Percentiles rank a stretch among this genome's conserved stretches.
These are phyloP conservation scores for Serendipita sp. DNA, from an alignment of 768 basidiomycete species.

Conservation along the genomic window DNA sequence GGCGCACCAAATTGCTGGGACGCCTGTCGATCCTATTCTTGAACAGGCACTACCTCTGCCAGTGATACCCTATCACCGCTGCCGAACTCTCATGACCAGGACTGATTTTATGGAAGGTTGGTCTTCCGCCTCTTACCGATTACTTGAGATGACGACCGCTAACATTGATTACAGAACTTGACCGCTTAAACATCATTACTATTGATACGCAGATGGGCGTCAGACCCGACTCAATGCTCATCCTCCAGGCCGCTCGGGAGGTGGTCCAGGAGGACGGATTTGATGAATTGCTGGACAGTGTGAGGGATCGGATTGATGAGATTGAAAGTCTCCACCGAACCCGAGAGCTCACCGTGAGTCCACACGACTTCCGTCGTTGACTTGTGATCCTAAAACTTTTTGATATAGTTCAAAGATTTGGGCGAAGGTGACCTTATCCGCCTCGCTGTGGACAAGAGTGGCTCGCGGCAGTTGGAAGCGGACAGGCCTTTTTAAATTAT, in stretches of 20 bases:
- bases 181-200: slow-evolving; percentile 54
- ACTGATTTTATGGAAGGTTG: slow-evolving; percentile 67
- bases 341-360: slow-evolving; percentile 52
- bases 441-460: slow-evolving; percentile 44
- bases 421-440: slow-evolving; percentile 26
- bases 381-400: background rate
- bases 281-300: slow-evolving; percentile 57
- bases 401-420: slow-evolving; percentile 29
- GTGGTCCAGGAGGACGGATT: slow-evolving; percentile 64
- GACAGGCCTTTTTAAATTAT: no score
- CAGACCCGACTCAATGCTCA: slow-evolving; percentile 63
- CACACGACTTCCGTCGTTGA: background rate
- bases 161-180: slow-evolving; percentile 32
- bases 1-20: slow-evolving; percentile 8
- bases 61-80: slow-evolving; percentile 48
- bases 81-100: slow-evolving; percentile 70
- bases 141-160: background rate
- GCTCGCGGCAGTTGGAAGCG: slow-evolving; percentile 12
- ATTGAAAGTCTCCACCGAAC: slow-evolving; percentile 77
- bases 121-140: slow-evolving; percentile 16
- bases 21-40: slow-evolving; percentile 19
- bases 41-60: slow-evolving; percentile 42
- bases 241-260: slow-evolving; percentile 54
- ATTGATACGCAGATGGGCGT: slow-evolving; percentile 70
- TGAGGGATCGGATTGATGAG: slow-evolving; percentile 64